Evolutionary conservation across 371 early-diverging fungal genomes (phyloP).

Genomic region (Mycotypha africana): DNA sequence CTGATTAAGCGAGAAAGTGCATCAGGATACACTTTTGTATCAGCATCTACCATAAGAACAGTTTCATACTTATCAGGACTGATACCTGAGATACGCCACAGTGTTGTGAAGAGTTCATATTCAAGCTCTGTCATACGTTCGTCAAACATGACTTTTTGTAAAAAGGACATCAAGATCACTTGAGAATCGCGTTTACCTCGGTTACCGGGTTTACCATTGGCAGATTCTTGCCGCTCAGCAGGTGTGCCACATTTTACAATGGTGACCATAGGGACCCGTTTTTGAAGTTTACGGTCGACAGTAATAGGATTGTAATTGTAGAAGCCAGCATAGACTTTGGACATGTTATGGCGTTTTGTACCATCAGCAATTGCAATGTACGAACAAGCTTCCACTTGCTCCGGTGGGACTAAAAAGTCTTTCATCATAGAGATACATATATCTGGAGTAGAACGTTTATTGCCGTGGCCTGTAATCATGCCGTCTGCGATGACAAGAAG

Average conservation of each 20-base stretch:
- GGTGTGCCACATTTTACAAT: slow-evolving; percentile 93
- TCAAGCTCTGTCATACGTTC: slow-evolving; percentile 96
- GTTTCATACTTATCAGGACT: slow-evolving; percentile 83
- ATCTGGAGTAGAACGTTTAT: slow-evolving; percentile 74
- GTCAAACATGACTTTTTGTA: slow-evolving; percentile 89
- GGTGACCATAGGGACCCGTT: slow-evolving; percentile 78
- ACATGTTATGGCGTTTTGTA: slow-evolving; percentile 91
- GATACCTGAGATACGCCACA: slow-evolving; percentile 76
- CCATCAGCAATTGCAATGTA: slow-evolving; percentile 97
- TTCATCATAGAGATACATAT: slow-evolving; percentile 81
- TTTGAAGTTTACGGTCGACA: slow-evolving; percentile 41
- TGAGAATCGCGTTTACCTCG: slow-evolving; percentile 99
- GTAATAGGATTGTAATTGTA: slow-evolving; percentile 64
- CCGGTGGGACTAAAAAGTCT: slow-evolving; percentile 58
- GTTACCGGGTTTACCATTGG: slow-evolving; percentile 94
- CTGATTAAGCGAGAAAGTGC: slow-evolving; percentile 70
- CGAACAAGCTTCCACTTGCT: slow-evolving; percentile 55
- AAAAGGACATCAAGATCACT: slow-evolving; percentile 95
- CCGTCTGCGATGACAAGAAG: slow-evolving; percentile 92
- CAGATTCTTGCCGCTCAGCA: slow-evolving; percentile 39
- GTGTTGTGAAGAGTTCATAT: slow-evolving; percentile 87
- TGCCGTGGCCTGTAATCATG: slow-evolving; percentile 75
- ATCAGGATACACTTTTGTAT: slow-evolving; percentile 83
- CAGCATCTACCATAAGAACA: slow-evolving; percentile 96
- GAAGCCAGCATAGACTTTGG: slow-evolving; percentile 86